Conservation (phyloP, 345 rosid genomes). For the Gossypium bickii region DNA sequence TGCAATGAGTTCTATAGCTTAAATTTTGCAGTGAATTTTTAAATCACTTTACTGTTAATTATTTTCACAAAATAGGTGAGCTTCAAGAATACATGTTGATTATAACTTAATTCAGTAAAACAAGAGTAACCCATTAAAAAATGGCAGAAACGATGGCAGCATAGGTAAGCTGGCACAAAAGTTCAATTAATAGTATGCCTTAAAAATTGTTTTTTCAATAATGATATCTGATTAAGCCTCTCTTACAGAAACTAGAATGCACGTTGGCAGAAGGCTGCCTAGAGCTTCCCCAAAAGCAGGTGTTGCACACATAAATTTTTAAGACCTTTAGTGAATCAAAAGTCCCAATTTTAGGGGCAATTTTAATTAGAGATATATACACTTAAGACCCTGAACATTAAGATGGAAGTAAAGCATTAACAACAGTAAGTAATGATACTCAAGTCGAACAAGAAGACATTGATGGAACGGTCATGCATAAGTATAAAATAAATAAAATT, state of each 20-base stretch:
- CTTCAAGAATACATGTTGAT: not conserved
- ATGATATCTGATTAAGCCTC: not conserved
- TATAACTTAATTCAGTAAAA: not conserved
- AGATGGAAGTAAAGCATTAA: not conserved
- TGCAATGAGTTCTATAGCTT: not conserved
- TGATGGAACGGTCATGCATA: not conserved
- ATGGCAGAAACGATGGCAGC: not conserved
- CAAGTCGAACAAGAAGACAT: not conserved
- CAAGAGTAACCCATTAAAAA: not conserved
- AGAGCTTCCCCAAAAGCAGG: not conserved
- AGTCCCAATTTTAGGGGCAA: not conserved
- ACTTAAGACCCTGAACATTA: not conserved
- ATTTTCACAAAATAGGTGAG: not conserved
- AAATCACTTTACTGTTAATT: not conserved
- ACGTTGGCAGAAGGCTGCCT: not conserved
- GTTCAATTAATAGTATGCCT: not conserved
- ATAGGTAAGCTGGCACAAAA: not conserved
- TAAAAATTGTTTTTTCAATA: not conserved
- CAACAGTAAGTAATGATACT: not conserved
- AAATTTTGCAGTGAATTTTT: not conserved
- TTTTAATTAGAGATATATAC: not conserved
- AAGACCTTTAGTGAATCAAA: conserved; percentile 1
- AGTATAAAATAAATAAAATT: not conserved
- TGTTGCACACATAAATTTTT: not conserved
- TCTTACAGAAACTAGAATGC: conserved; percentile 1